Conservation (phyloP, 73 alveolate genomes). For the Diophrys appendiculata region DNA sequence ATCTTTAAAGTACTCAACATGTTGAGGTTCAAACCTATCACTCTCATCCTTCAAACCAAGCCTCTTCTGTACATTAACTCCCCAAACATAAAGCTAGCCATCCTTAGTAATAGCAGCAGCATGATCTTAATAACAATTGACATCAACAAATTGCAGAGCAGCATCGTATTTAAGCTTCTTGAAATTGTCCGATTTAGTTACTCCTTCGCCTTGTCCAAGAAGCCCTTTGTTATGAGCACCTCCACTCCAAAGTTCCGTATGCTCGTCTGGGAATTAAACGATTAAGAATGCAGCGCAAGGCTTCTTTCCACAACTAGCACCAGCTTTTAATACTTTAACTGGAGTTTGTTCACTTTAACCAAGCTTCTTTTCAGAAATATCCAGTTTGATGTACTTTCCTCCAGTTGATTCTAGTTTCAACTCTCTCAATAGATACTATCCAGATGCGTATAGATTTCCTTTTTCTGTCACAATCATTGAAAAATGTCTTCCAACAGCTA, state of each 20-base stretch:
- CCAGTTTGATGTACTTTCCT: slow-evolving; percentile 26
- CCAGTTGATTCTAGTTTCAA: slow-evolving; percentile 34
- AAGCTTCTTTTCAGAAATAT: too few relatives aligned
- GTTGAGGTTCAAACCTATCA: slow-evolving; percentile 32
- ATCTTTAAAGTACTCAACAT: slow-evolving; percentile 26
- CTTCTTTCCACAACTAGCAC: slow-evolving; percentile 17
- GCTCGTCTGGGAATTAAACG: slow-evolving; percentile 22
- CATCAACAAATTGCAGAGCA: slow-evolving; percentile 19
- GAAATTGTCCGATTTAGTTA: slow-evolving; percentile 14
- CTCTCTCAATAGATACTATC: slow-evolving; percentile 42
- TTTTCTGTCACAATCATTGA: slow-evolving; percentile 38
- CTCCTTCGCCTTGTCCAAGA: slow-evolving; percentile 54
- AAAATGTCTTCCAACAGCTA: slow-evolving; percentile 32
- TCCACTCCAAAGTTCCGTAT: slow-evolving; percentile 50
- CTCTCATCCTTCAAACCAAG: slow-evolving; percentile 27
- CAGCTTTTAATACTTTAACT: slow-evolving; percentile 23
- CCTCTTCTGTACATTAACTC: slow-evolving; percentile 41
- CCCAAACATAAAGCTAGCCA: slow-evolving; percentile 61
- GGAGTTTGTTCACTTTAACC: slow-evolving; percentile 22
- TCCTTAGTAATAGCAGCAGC: slow-evolving; percentile 48
- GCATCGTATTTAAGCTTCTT: slow-evolving; percentile 16
- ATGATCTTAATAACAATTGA: slow-evolving; percentile 37
- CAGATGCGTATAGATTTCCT: slow-evolving; percentile 55
- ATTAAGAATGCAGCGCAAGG: slow-evolving; percentile 29
- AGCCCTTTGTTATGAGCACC: slow-evolving; percentile 46